Conservation (phyloP, 768 basidiomycete genomes). For the Amanita pallidorosea region DNA sequence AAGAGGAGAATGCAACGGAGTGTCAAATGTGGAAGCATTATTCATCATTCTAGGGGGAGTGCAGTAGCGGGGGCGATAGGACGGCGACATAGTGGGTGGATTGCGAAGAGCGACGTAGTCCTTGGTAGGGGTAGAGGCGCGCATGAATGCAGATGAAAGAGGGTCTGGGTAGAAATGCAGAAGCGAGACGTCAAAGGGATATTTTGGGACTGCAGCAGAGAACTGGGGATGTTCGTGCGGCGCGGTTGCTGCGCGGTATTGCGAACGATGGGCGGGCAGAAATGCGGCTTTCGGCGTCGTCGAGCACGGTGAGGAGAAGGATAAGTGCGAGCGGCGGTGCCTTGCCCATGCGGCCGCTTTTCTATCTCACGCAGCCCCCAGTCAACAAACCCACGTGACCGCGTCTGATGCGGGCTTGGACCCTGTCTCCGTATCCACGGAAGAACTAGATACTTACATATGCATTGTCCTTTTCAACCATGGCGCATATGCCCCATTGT, state of each 20-base stretch:
- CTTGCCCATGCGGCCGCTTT: slow-evolving; percentile 16
- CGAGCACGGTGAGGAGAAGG: slow-evolving; percentile 12
- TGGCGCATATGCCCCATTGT: not conserved
- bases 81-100: slow-evolving; percentile 23
- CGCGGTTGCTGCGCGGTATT: slow-evolving; percentile 4
- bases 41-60: slow-evolving; percentile 22
- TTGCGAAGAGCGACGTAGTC: slow-evolving; percentile 22
- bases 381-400: slow-evolving; percentile 39
- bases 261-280: slow-evolving; percentile 5
- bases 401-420: slow-evolving; percentile 12
- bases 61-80: slow-evolving; percentile 23
- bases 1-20: slow-evolving; percentile 56
- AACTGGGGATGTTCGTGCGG: slow-evolving; percentile 1
- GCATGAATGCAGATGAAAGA: slow-evolving; percentile 24
- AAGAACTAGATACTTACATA: not conserved
- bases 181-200: slow-evolving; percentile 10
- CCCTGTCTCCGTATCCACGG: not conserved
- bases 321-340: slow-evolving; percentile 17
- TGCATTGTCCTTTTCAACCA: not conserved
- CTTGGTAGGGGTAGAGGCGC: slow-evolving; percentile 32
- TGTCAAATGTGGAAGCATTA: slow-evolving; percentile 29
- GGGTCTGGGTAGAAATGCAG: slow-evolving; percentile 14
- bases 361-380: slow-evolving; percentile 23
- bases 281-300: slow-evolving; percentile 13
- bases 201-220: slow-evolving; percentile 2